A percentile compares a stretch with the other conserved stretches of the same genome.
Conservation (phyloP, 768 basidiomycete species). For the Terana coerulea region DNA sequence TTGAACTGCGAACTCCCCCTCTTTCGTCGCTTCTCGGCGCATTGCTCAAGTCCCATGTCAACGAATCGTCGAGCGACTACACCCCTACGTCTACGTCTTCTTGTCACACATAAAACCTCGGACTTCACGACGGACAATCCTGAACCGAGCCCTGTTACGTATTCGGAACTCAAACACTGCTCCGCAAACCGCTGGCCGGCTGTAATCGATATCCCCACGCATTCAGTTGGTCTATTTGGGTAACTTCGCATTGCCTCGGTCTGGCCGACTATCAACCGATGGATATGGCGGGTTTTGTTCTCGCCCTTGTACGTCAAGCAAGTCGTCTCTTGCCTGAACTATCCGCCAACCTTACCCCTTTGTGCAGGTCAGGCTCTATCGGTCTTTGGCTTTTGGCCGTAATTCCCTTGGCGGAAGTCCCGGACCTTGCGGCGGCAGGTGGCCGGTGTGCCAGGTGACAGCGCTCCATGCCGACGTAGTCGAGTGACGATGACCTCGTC, state of each 20-base stretch:
- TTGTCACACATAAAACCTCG: too few species aligned
- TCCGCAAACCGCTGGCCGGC: not conserved
- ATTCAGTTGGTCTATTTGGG: constrained; percentile 1
- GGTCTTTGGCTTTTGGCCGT: not conserved
- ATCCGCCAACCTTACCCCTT: not conserved
- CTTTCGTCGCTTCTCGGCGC: too few species aligned
- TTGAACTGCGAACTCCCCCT: too few species aligned
- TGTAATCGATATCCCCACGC: constrained; percentile 5
- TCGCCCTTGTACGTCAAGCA: constrained; percentile 3
- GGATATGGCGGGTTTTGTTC: not conserved
- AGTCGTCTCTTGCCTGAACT: not conserved
- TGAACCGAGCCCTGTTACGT: not conserved
- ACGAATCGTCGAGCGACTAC: too few species aligned
- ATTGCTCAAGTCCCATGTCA: too few species aligned
- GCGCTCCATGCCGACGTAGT: not conserved
- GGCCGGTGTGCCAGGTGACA: not conserved
- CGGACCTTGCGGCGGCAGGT: not conserved
- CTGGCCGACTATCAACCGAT: constrained; percentile 9
- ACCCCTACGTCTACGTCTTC: too few species aligned
- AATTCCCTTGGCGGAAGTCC: not conserved
- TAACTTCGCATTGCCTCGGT: constrained; percentile 1
- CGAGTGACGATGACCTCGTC: not conserved
- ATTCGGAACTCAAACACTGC: not conserved
- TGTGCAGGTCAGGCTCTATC: not conserved
- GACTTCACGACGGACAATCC: too few species aligned